Conservation (phyloP, 371 early-diverging fungal genomes). For the Mortierella sp. region DNA sequence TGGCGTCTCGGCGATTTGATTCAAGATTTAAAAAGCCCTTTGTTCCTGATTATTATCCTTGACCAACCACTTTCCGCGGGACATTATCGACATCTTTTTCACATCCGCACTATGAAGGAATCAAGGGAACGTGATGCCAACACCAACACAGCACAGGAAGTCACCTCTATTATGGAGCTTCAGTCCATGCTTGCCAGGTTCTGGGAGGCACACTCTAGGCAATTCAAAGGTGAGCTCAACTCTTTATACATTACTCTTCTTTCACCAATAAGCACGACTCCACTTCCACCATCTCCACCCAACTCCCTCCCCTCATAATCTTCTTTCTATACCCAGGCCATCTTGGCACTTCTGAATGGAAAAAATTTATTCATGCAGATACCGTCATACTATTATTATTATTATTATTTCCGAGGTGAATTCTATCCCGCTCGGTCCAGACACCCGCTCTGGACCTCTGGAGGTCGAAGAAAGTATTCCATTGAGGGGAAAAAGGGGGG, state of each 20-base stretch:
- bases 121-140: slow-evolving; percentile 33
- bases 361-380: slow-evolving; percentile 13
- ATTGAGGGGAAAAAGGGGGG: slow-evolving; percentile 4
- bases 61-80: neutral
- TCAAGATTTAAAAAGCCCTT: neutral
- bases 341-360: neutral
- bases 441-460: slow-evolving; percentile 16
- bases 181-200: slow-evolving; percentile 52
- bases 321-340: neutral
- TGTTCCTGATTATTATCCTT: slow-evolving; percentile 2
- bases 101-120: slow-evolving; percentile 27
- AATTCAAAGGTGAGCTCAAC: slow-evolving; percentile 44
- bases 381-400: neutral
- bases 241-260: neutral
- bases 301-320: neutral
- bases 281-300: neutral
- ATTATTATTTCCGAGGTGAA: neutral
- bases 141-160: slow-evolving; percentile 34
- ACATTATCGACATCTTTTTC: neutral
- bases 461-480: slow-evolving; percentile 5
- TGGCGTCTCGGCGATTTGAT: neutral
- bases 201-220: slow-evolving; percentile 55
- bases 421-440: slow-evolving; percentile 23
- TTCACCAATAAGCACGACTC: neutral
- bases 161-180: slow-evolving; percentile 49